A percentile compares a stretch with the other conserved stretches of the same genome.
phyloP scores from a whole-genome alignment of 2,329 filamentous ascomycete species.

The Leptoxyphium fumago region DNA sequence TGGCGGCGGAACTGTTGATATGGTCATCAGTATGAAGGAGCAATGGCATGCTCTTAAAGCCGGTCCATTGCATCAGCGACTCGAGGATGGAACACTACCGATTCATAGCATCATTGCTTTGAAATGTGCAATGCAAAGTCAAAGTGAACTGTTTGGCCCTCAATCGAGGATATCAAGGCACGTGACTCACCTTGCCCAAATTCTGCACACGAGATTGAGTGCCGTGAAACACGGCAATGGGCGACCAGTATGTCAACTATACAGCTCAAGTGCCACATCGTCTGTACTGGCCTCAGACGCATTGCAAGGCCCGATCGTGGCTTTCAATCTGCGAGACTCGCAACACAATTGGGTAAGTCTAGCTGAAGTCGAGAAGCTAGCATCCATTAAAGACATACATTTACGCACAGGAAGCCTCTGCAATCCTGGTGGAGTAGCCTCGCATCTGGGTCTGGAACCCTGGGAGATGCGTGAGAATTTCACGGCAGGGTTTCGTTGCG shows the following conservation, averaged over 20 bases:
- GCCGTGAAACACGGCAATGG: conserved; percentile 56
- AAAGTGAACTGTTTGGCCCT: conserved; percentile 50
- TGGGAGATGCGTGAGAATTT: conserved; percentile 80
- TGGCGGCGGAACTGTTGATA: conserved; percentile 85
- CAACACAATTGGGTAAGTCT: conserved; percentile 63
- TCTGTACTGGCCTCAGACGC: not conserved
- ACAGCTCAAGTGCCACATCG: conserved; percentile 21
- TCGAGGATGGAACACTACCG: conserved; percentile 85
- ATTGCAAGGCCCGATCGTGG: conserved; percentile 56
- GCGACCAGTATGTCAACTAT: conserved; percentile 49
- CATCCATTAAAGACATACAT: conserved; percentile 63
- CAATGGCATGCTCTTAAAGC: conserved; percentile 69
- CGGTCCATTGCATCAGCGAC: conserved; percentile 56
- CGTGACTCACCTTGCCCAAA: conserved; percentile 47
- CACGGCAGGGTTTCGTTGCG: conserved; percentile 71
- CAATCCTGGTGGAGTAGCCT: conserved; percentile 76
- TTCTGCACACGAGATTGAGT: conserved; percentile 44
- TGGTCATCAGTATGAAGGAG: conserved; percentile 58
- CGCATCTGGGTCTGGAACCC: conserved; percentile 54
- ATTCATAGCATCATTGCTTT: conserved; percentile 83
- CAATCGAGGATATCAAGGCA: conserved; percentile 59
- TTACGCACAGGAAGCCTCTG: conserved; percentile 80
- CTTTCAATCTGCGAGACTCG: conserved; percentile 66
- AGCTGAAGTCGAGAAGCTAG: conserved; percentile 75
- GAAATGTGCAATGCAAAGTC: conserved; percentile 55